phyloP scores from a whole-genome alignment of 2,329 filamentous ascomycete species.

The Cercospora sojina region DNA sequence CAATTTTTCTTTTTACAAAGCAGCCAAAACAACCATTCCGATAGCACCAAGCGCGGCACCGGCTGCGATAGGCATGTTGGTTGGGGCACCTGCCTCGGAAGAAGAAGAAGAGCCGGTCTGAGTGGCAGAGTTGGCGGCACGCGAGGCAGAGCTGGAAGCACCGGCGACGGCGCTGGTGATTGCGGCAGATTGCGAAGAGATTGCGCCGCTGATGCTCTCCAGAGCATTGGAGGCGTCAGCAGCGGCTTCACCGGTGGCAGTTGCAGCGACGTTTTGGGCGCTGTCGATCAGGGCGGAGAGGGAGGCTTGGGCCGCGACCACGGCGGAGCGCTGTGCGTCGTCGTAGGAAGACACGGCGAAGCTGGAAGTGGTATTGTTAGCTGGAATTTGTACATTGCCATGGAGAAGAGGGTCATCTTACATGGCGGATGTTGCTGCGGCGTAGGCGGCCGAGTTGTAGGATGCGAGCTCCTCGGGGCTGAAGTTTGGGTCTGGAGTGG shows the following conservation, averaged over 20 bases:
- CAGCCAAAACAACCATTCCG: constrained; percentile 21
- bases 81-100: constrained; percentile 17
- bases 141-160: background rate
- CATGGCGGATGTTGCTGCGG: constrained; percentile 20
- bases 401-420: background rate
- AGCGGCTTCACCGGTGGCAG: constrained; percentile 3
- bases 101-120: constrained; percentile 9
- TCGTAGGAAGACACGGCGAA: constrained; percentile 18
- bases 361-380: constrained; percentile 11
- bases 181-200: constrained; percentile 2
- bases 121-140: constrained; percentile 10
- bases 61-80: constrained; percentile 22
- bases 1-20: constrained; percentile 14
- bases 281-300: constrained; percentile 16
- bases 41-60: constrained; percentile 26
- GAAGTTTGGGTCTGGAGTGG: constrained; percentile 13
- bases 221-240: constrained; percentile 15
- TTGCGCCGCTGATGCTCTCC: background rate
- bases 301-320: constrained; percentile 16
- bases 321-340: constrained; percentile 17
- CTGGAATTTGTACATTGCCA: background rate
- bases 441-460: constrained; percentile 21
- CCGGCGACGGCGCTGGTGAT: background rate
- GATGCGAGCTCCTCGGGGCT: constrained; percentile 19
- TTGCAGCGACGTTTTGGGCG: background rate